phyloP scores from a whole-genome alignment of 768 basidiomycete species.

The Cystobasidium tubakii region DNA sequence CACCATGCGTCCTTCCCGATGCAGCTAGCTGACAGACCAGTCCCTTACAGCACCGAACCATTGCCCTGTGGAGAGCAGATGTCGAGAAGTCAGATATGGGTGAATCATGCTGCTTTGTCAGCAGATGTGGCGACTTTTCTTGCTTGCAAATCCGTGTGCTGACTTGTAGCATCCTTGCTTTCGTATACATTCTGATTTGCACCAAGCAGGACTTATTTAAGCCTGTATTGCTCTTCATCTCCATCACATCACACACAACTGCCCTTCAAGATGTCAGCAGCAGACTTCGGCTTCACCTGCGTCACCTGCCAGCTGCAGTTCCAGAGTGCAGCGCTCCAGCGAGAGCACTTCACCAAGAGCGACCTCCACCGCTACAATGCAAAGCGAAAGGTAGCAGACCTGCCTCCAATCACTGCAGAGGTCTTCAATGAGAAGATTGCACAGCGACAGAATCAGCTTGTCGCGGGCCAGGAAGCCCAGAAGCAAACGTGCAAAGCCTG shows the following conservation, averaged over 20 bases:
- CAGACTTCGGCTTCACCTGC: conserved; percentile 62
- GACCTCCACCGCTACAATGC: conserved; percentile 98
- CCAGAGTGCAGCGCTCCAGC: conserved; percentile 70
- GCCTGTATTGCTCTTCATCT: neutral
- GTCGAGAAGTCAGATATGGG: too few relatives aligned
- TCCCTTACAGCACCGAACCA: too few relatives aligned
- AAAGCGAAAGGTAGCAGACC: conserved; percentile 67
- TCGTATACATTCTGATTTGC: too few relatives aligned
- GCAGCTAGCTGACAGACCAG: too few relatives aligned
- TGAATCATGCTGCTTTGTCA: too few relatives aligned
- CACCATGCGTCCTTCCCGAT: too few relatives aligned
- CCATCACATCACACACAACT: neutral
- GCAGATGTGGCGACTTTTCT: too few relatives aligned
- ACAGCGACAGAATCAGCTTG: conserved; percentile 54
- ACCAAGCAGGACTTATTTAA: neutral
- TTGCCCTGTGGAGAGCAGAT: too few relatives aligned
- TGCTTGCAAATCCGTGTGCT: too few relatives aligned
- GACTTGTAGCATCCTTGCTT: too few relatives aligned
- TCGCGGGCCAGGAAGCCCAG: conserved; percentile 20
- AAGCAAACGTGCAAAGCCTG: conserved; percentile 63
- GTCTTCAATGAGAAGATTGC: conserved; percentile 83
- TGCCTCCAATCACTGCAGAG: conserved; percentile 72
- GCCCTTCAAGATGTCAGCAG: neutral
- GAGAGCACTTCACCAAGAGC: conserved; percentile 72
- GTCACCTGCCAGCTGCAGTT: conserved; percentile 87